Conservation (phyloP, 2,329 filamentous ascomycete species). For the Albophoma yamanashiensis region DNA sequence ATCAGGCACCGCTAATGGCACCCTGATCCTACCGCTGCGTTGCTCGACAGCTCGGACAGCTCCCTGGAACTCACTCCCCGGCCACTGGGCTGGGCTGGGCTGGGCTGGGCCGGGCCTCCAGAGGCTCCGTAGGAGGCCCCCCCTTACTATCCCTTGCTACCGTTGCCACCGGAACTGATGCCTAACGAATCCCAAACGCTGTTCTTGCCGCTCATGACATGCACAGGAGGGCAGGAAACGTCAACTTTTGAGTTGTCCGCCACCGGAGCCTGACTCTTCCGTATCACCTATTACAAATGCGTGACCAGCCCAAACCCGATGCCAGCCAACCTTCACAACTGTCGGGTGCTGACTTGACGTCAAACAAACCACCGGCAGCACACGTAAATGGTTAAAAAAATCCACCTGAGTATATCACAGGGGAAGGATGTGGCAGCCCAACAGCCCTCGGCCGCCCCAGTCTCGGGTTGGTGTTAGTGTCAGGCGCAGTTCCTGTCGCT, state of each 20-base stretch:
- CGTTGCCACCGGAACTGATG: not conserved
- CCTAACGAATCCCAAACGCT: not conserved
- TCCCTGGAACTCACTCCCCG: not conserved
- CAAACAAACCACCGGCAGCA: not conserved
- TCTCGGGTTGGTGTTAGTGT: slow-evolving; percentile 64
- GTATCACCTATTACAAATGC: not conserved
- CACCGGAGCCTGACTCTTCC: not conserved
- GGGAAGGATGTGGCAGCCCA: slow-evolving; percentile 85
- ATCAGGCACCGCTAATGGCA: not conserved
- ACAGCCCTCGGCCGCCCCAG: slow-evolving; percentile 83
- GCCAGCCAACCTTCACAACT: not conserved
- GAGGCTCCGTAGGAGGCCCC: not conserved
- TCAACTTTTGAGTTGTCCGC: not conserved
- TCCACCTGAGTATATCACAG: slow-evolving; percentile 33
- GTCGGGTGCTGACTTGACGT: not conserved
- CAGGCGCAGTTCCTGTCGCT: slow-evolving; percentile 51
- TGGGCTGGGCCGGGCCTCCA: not conserved
- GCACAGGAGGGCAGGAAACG: not conserved
- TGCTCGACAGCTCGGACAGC: not conserved
- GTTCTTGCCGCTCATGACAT: not conserved
- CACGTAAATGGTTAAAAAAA: not conserved
- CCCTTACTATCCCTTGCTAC: not conserved
- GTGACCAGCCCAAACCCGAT: not conserved
- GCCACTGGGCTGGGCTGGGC: not conserved
- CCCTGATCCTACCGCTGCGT: not conserved